Evolutionary conservation across 192 early-diverging fungal species (phyloP), one percentile per base, ranked within the genome.

Genomic region (Gryganskiella cystojenkinii): DNA sequence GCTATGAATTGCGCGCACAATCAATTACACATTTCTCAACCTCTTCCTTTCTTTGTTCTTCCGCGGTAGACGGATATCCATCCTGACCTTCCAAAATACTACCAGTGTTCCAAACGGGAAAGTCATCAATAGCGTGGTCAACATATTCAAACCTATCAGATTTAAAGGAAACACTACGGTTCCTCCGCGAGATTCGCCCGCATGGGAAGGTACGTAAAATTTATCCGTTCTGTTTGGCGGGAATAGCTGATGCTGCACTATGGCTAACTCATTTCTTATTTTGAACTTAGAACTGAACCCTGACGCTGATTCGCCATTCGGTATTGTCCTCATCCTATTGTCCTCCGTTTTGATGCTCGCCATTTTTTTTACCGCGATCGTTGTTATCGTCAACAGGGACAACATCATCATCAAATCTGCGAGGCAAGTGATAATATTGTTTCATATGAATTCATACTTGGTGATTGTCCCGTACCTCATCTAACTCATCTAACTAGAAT

Each of bases 351-450:
- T 75, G 40, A 37, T 56, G 51, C n/a, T 62, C 1, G 30, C 43
- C 2, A 57, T 67, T 11, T 0, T 67, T 17, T 11, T 8, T 6
- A 75, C 72, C n/a, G 58, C 31, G 3, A 15, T 43, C 3, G 25
- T 75, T 61, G 72, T 75, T 8, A 2, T 75, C 28, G 10, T 54
- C 9, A 56, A 56, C 40, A 49, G 64, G 0, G 64, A 75, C 8
- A 67, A 67, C 30, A 75, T 75, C 34, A 67, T 67, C 22, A 56
- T 75, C 31, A 67, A 75, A 30, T 74, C 71, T 31, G 71, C 71
- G 24, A 74, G 71, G 71, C 66, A 72, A n/a, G n/a, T 11, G 7
- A 27, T n/a, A 30, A 40, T 6, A 6, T 30, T 4, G 19, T 27
- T 13, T 31, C n/a, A 44, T 27, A n/a, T 63, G 42, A 43, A n/a